Evolutionary conservation across 2,329 filamentous ascomycete genomes (phyloP).

Genomic region (Aspergillus vadensis): DNA sequence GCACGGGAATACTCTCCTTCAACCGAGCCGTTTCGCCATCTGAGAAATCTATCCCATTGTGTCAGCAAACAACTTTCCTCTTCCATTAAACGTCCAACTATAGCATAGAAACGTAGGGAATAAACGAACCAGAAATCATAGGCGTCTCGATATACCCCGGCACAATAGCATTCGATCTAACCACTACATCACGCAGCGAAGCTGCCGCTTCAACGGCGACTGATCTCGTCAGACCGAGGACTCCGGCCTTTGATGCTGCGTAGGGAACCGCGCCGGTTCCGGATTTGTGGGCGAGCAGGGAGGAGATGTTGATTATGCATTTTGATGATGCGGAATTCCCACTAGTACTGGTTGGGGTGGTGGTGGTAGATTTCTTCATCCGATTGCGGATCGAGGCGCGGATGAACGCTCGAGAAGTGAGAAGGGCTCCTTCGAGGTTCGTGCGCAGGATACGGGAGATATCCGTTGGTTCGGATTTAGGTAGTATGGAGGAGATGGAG

Average conservation of each 20-base stretch:
- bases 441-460: constrained; percentile 64
- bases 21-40: constrained; percentile 31
- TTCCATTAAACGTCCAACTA: too few relatives aligned
- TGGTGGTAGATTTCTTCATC: constrained; percentile 17
- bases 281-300: constrained; percentile 69
- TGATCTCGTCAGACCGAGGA: constrained; percentile 61
- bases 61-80: too few relatives aligned
- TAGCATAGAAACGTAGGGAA: not conserved
- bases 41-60: constrained; percentile 44
- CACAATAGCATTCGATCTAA: constrained; percentile 78
- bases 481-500: constrained; percentile 65
- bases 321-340: constrained; percentile 55
- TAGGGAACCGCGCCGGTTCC: constrained; percentile 73
- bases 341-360: too few relatives aligned
- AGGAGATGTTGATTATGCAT: constrained; percentile 81
- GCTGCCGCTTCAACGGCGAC: constrained; percentile 37
- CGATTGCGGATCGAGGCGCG: constrained; percentile 38
- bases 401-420: constrained; percentile 42
- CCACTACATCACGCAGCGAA: constrained; percentile 61
- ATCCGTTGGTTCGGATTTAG: constrained; percentile 53
- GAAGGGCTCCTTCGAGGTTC: constrained; percentile 61
- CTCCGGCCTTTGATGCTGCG: constrained; percentile 76
- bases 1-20: constrained; percentile 60
- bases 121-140: constrained; percentile 69
- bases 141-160: constrained; percentile 81